Conservation (phyloP, 441 rosid species). For the Macaranga tanarius region DNA sequence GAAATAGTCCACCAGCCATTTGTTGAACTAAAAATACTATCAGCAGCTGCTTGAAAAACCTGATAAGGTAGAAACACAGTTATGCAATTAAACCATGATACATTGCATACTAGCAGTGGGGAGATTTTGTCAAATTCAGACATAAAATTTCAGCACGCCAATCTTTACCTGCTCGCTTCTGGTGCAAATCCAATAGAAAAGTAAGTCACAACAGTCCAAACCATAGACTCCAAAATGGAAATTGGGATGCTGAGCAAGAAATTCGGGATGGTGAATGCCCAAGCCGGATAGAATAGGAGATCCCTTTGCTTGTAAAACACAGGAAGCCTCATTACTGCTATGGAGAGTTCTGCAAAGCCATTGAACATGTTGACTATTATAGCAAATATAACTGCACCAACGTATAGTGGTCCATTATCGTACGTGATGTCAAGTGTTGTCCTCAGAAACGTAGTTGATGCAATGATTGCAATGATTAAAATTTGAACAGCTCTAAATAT, state of each 20-base stretch:
- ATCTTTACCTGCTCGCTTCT: slow-evolving; percentile 54
- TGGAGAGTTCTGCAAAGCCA: slow-evolving; percentile 66
- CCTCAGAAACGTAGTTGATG: slow-evolving; percentile 57
- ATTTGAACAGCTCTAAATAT: slow-evolving; percentile 64
- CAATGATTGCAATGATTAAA: slow-evolving; percentile 49
- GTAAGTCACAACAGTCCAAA: slow-evolving; percentile 60
- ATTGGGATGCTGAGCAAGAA: slow-evolving; percentile 56
- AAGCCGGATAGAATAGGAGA: slow-evolving; percentile 69
- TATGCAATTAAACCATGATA: not conserved
- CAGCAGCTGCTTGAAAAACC: slow-evolving; percentile 64
- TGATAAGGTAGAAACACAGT: slow-evolving; percentile 14
- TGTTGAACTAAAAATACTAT: slow-evolving; percentile 64
- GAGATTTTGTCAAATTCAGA: not conserved
- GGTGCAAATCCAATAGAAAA: slow-evolving; percentile 67
- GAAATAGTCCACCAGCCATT: slow-evolving; percentile 67
- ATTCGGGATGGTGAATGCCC: slow-evolving; percentile 70
- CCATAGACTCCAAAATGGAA: slow-evolving; percentile 56
- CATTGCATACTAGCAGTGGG: too few relatives aligned
- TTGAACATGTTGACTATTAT: slow-evolving; percentile 70
- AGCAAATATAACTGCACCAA: slow-evolving; percentile 49
- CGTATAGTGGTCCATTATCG: slow-evolving; percentile 48
- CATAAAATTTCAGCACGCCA: not conserved
- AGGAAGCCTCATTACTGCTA: slow-evolving; percentile 64
- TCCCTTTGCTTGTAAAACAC: slow-evolving; percentile 87
- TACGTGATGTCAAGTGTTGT: slow-evolving; percentile 44